A percentile compares a stretch with the other conserved stretches of the same genome.
These are phyloP conservation scores for Canavalia ensiformis DNA, from an alignment of 306 rosid species.

Conservation along the genomic window DNA sequence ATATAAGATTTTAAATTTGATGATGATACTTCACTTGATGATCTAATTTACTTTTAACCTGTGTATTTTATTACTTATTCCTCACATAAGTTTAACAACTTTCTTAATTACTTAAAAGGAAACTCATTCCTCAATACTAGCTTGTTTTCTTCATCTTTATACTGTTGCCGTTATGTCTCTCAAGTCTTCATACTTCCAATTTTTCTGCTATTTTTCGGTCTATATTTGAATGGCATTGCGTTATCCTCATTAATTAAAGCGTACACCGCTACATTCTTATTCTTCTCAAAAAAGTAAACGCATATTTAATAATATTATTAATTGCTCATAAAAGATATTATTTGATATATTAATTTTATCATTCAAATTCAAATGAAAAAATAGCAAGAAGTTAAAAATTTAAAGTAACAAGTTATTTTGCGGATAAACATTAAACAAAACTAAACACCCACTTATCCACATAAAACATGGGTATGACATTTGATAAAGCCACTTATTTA, in stretches of 20 bases:
- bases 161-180: too few species aligned
- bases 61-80: background rate
- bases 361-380: background rate
- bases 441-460: background rate
- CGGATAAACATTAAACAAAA: background rate
- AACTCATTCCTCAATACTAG: background rate
- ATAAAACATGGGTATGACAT: background rate
- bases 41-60: background rate
- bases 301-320: background rate
- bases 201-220: background rate
- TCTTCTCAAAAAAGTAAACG: background rate
- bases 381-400: background rate
- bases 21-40: background rate
- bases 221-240: background rate
- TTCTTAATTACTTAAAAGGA: background rate
- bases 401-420: background rate
- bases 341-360: background rate
- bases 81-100: background rate
- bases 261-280: background rate
- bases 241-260: background rate
- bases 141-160: background rate
- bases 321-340: background rate
- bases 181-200: background rate
- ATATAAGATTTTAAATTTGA: background rate
- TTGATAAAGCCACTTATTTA: background rate